These are phyloP conservation scores for Escallonia herrerae DNA, from an alignment of 129 eudicot genomes.

Conservation along the genomic window DNA sequence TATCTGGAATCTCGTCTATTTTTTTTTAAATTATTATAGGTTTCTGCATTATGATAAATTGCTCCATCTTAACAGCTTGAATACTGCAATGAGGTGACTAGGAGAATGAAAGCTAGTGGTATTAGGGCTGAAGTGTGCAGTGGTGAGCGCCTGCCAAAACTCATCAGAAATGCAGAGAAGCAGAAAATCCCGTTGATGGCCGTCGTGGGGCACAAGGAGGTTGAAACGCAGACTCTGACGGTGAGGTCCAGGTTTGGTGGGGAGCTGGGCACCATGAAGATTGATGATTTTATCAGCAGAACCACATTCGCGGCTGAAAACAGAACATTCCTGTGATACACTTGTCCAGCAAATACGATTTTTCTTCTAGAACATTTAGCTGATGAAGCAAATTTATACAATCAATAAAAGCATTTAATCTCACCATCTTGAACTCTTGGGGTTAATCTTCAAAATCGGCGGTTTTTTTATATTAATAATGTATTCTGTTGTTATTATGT, in stretches of 20 bases:
- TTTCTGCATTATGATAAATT: background rate
- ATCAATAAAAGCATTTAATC: constrained; percentile 8
- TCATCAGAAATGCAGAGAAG: constrained; percentile 81
- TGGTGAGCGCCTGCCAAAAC: constrained; percentile 77
- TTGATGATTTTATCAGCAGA: constrained; percentile 56
- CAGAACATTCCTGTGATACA: constrained; percentile 50
- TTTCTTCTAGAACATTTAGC: constrained; percentile 15
- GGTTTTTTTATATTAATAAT: too few relatives aligned
- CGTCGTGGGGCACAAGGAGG: constrained; percentile 89
- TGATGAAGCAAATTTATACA: background rate
- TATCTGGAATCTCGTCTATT: too few relatives aligned
- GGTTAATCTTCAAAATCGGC: too few relatives aligned
- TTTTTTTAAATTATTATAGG: too few relatives aligned
- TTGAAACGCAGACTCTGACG: constrained; percentile 66
- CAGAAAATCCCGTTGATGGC: constrained; percentile 95
- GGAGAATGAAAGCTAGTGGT: constrained; percentile 58
- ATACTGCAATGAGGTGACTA: constrained; percentile 59
- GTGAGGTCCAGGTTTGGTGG: constrained; percentile 88
- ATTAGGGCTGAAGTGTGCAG: constrained; percentile 81
- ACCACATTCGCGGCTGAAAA: constrained; percentile 45
- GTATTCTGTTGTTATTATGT: too few relatives aligned
- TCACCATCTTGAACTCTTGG: background rate
- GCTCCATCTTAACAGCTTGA: constrained; percentile 43
- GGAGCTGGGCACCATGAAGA: constrained; percentile 70
- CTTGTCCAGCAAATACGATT: constrained; percentile 1